Conservation (phyloP, 2,329 filamentous ascomycete species). For the Decorospora gaudefroyi region DNA sequence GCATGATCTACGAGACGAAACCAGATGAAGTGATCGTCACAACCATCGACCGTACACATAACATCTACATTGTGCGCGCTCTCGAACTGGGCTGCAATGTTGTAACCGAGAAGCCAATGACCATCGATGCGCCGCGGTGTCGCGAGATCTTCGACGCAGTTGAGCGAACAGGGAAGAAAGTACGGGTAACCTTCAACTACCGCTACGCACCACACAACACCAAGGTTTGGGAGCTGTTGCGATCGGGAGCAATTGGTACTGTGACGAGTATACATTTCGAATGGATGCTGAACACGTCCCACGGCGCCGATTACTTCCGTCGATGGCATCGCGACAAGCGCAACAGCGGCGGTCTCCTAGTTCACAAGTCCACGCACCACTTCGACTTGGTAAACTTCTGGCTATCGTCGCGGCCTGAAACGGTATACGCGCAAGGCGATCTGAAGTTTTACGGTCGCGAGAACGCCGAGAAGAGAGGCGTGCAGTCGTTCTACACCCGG, state of each 20-base stretch:
- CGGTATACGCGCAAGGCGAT: constrained; percentile 63
- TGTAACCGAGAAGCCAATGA: constrained; percentile 69
- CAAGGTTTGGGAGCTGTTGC: constrained; percentile 60
- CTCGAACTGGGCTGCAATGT: constrained; percentile 64
- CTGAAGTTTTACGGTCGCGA: constrained; percentile 65
- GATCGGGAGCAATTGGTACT: constrained; percentile 59
- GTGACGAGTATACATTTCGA: constrained; percentile 65
- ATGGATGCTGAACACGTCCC: constrained; percentile 66
- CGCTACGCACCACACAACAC: constrained; percentile 69
- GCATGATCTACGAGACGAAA: constrained; percentile 61
- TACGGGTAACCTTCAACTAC: constrained; percentile 68
- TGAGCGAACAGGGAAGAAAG: constrained; percentile 54
- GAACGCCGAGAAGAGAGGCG: constrained; percentile 62
- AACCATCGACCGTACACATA: constrained; percentile 65
- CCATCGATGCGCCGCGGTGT: constrained; percentile 62
- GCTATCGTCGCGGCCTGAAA: constrained; percentile 60
- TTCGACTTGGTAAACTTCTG: constrained; percentile 68
- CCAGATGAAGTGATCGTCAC: constrained; percentile 67
- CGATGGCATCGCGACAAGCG: constrained; percentile 66
- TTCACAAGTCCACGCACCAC: constrained; percentile 67
- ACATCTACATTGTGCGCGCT: constrained; percentile 63
- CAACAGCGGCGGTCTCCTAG: constrained; percentile 63
- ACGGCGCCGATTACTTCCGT: constrained; percentile 66
- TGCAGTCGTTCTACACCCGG: constrained; percentile 57
- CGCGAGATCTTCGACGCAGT: constrained; percentile 61